Evolutionary conservation across 306 rosid genomes (phyloP).

Genomic region (Vigna trinervia): DNA sequence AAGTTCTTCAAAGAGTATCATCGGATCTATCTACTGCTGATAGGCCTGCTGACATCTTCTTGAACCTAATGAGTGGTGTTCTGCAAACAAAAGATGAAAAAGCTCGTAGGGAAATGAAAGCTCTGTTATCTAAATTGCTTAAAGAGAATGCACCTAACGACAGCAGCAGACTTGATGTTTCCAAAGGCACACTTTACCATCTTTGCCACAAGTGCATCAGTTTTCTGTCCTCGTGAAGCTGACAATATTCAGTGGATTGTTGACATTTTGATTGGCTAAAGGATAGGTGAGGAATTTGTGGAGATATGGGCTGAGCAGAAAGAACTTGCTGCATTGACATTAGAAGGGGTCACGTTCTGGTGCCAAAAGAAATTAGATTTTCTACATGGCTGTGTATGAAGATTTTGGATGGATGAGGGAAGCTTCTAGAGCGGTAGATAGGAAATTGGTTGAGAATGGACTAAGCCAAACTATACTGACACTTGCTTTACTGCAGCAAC

Average conservation of each 20-base stretch:
- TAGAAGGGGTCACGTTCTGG: slow-evolving; percentile 78
- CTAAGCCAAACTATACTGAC: slow-evolving; percentile 84
- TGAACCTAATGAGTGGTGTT: slow-evolving; percentile 65
- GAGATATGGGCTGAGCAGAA: slow-evolving; percentile 91
- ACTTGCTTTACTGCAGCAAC: slow-evolving; percentile 83
- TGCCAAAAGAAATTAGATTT: slow-evolving; percentile 74
- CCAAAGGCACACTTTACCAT: slow-evolving; percentile 76
- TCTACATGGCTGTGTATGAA: slow-evolving; percentile 86
- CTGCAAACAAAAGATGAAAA: slow-evolving; percentile 86
- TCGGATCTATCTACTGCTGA: slow-evolving; percentile 64
- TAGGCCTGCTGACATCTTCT: slow-evolving; percentile 61
- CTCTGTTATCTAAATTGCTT: slow-evolving; percentile 70
- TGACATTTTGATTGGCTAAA: slow-evolving; percentile 68
- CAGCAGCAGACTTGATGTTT: slow-evolving; percentile 63
- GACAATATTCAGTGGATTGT: slow-evolving; percentile 92
- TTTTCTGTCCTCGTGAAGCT: slow-evolving; percentile 79
- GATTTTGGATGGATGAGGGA: slow-evolving; percentile 94
- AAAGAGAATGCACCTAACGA: slow-evolving; percentile 61
- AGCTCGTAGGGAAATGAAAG: slow-evolving; percentile 86
- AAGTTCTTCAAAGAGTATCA: slow-evolving; percentile 72
- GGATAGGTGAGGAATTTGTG: slow-evolving; percentile 81
- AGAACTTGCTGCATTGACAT: slow-evolving; percentile 78
- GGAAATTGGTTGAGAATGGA: slow-evolving; percentile 84
- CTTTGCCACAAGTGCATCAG: slow-evolving; percentile 74
- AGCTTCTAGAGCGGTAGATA: slow-evolving; percentile 67